phyloP scores from a whole-genome alignment of 2,329 filamentous ascomycete species.

The Aphanocladium album region DNA sequence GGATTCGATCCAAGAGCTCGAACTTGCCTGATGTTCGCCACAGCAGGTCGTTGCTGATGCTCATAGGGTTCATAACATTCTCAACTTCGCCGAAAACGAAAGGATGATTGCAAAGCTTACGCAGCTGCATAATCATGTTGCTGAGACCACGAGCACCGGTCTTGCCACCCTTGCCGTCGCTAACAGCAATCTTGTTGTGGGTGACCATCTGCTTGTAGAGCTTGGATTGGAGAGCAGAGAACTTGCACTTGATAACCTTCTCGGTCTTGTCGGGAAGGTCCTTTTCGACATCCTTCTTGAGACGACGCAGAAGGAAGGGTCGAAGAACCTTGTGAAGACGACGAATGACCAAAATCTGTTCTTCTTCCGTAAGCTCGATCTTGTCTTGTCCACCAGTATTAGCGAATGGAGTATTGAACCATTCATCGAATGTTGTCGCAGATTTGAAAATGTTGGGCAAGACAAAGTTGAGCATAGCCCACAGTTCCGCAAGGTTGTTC shows the following conservation, averaged over 20 bases:
- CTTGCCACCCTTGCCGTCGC: conserved; percentile 93
- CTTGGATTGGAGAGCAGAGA: conserved; percentile 87
- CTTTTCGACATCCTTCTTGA: conserved; percentile 99
- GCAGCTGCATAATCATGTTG: conserved; percentile 99
- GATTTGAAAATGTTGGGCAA: conserved; percentile 99
- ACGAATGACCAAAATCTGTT: conserved; percentile 95
- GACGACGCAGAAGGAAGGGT: conserved; percentile 92
- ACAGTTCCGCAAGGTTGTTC: conserved; percentile 93
- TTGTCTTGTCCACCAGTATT: conserved; percentile 97
- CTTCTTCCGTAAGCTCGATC: conserved; percentile 99
- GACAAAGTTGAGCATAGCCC: conserved; percentile 98
- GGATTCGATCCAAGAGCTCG: conserved; percentile 82
- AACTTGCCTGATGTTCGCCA: conserved; percentile 98
- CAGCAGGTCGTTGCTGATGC: conserved; percentile 82
- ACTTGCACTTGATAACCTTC: conserved; percentile 98
- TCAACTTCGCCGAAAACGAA: conserved; percentile 98
- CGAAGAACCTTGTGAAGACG: conserved; percentile 96
- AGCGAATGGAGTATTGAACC: conserved; percentile 99
- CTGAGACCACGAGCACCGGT: conserved; percentile 89
- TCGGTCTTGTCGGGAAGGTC: conserved; percentile 98
- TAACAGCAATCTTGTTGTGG: conserved; percentile 89
- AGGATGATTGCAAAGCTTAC: conserved; percentile 97
- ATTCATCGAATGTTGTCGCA: conserved; percentile 97
- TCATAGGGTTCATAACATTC: conserved; percentile 92
- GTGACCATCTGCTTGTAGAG: conserved; percentile 97